phyloP scores from a whole-genome alignment of 108 stramenopile genomes.

The Cyclotella distinguenda region DNA sequence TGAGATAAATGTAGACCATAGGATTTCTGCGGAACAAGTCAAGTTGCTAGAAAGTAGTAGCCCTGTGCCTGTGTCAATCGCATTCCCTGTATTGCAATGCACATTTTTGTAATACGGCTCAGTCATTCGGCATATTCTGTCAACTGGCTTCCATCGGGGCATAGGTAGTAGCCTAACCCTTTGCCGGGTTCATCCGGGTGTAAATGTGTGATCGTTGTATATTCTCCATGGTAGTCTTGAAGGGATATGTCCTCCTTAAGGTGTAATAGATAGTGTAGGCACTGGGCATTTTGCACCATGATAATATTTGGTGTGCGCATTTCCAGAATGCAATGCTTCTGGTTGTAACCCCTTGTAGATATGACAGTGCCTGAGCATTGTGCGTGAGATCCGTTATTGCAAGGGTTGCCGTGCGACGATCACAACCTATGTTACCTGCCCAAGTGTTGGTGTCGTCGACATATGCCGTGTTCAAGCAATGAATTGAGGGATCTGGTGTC shows the following conservation, averaged over 20 bases:
- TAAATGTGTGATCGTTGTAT: neutral
- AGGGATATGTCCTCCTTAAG: neutral
- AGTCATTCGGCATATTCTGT: neutral
- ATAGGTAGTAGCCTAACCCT: neutral
- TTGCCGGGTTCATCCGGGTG: neutral
- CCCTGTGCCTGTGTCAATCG: neutral
- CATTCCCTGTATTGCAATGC: neutral
- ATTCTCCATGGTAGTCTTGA: neutral
- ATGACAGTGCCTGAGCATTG: too few species aligned
- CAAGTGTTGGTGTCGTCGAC: constrained; percentile 18
- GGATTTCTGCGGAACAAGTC: neutral
- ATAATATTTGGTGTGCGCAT: too few species aligned
- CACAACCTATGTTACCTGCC: neutral
- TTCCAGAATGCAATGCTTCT: too few species aligned
- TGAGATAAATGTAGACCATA: constrained; percentile 2
- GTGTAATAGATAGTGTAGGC: too few species aligned
- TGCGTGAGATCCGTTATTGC: too few species aligned
- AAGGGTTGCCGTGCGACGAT: neutral
- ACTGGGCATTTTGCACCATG: too few species aligned
- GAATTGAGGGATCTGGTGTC: neutral
- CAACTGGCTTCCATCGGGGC: neutral
- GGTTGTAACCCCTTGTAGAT: too few species aligned
- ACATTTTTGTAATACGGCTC: neutral
- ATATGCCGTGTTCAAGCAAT: neutral
- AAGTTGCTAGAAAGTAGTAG: neutral